Conservation (phyloP, 1,284 basidiomycete genomes). For the Boletus coffeatus region DNA sequence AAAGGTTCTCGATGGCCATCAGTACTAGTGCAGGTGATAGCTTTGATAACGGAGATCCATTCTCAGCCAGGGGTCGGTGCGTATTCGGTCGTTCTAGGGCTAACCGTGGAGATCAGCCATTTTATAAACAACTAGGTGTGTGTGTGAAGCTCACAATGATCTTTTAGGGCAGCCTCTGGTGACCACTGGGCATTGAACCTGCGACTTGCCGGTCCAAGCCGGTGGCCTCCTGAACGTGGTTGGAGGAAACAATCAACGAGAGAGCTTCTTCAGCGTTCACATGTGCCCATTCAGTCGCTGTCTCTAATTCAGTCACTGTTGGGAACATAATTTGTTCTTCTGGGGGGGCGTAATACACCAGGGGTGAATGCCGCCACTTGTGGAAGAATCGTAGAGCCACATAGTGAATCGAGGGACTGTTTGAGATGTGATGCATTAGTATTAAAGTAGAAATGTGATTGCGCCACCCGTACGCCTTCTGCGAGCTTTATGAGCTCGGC, state of each 20-base stretch:
- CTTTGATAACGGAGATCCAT: conserved; percentile 65
- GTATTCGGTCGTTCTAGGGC: conserved; percentile 56
- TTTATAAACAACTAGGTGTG: conserved; percentile 3
- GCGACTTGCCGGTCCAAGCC: conserved; percentile 52
- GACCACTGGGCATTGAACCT: conserved; percentile 64
- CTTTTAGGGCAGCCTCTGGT: conserved; percentile 63
- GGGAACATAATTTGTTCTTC: conserved; percentile 29
- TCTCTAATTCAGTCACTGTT: conserved; percentile 15
- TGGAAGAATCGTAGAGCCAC: conserved; percentile 30
- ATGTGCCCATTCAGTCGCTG: conserved; percentile 24
- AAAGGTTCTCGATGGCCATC: conserved; percentile 86
- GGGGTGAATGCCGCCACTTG: conserved; percentile 26
- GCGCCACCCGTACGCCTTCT: conserved; percentile 43
- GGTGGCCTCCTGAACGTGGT: conserved; percentile 55
- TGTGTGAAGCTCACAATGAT: conserved; percentile 49
- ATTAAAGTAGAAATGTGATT: conserved; percentile 11
- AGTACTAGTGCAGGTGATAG: conserved; percentile 61
- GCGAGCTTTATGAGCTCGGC: conserved; percentile 49
- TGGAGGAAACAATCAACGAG: conserved; percentile 44
- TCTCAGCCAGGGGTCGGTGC: conserved; percentile 60
- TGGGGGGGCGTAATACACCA: conserved; percentile 28
- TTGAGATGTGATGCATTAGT: conserved; percentile 10
- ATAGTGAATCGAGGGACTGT: conserved; percentile 35
- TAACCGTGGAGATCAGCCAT: conserved; percentile 21
- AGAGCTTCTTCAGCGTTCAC: conserved; percentile 51